phyloP scores from a whole-genome alignment of 345 rosid genomes.

The Acer yangbiense region DNA sequence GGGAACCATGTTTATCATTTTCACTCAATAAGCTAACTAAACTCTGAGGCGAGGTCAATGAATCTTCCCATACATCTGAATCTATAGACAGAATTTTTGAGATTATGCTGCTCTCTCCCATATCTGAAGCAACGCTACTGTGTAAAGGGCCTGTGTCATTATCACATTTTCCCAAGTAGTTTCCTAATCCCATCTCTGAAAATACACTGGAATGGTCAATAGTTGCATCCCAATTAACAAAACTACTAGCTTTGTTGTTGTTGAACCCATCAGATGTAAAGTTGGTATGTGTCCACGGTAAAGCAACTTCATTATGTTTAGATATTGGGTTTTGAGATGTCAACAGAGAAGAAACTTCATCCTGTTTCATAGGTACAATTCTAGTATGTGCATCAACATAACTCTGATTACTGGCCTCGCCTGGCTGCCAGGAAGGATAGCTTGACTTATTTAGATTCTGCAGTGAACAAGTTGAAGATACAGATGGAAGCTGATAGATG shows the following conservation, averaged over 20 bases:
- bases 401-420: slow-evolving; percentile 19
- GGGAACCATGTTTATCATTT: slow-evolving; percentile 42
- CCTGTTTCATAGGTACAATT: slow-evolving; percentile 13
- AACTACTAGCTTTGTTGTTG: slow-evolving; percentile 15
- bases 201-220: slow-evolving; percentile 17
- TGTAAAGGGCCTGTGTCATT: slow-evolving; percentile 19
- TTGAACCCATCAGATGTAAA: slow-evolving; percentile 38
- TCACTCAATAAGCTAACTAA: slow-evolving; percentile 48
- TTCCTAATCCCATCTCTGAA: slow-evolving; percentile 27
- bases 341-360: slow-evolving; percentile 20
- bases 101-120: slow-evolving; percentile 62
- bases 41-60: slow-evolving; percentile 60
- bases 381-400: slow-evolving; percentile 34
- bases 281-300: slow-evolving; percentile 23
- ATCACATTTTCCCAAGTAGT: slow-evolving; percentile 15
- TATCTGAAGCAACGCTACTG: slow-evolving; percentile 24
- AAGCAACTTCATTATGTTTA: slow-evolving; percentile 20
- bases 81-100: slow-evolving; percentile 79
- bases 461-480: slow-evolving; percentile 23
- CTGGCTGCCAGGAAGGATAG: slow-evolving; percentile 26
- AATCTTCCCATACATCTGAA: slow-evolving; percentile 73
- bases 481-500: slow-evolving; percentile 13
- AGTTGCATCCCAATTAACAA: slow-evolving; percentile 27
- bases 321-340: slow-evolving; percentile 28
- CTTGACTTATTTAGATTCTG: slow-evolving; percentile 31